Evolutionary conservation across 73 alveolate genomes (phyloP).

Genomic region (Urostyla sp.): DNA sequence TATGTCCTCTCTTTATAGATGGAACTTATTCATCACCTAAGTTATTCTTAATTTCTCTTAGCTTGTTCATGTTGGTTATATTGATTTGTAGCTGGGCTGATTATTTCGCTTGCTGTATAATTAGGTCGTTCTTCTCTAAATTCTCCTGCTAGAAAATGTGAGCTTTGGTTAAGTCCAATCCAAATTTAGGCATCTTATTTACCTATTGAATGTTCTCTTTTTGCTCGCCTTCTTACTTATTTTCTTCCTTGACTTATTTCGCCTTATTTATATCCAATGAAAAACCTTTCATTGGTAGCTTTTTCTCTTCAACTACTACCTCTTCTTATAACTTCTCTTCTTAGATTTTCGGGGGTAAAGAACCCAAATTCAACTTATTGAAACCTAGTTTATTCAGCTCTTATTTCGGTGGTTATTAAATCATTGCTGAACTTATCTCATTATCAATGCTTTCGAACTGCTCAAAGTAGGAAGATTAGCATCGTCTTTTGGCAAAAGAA

Average conservation of each 20-base stretch:
- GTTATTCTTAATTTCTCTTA: conserved; percentile 49
- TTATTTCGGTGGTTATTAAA: too few relatives aligned
- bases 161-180: conserved; percentile 71
- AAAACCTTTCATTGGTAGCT: background rate
- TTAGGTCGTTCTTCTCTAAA: conserved; percentile 16
- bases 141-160: conserved; percentile 15
- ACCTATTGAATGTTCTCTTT: too few relatives aligned
- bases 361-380: too few relatives aligned
- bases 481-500: too few relatives aligned
- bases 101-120: conserved; percentile 34
- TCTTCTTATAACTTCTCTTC: background rate
- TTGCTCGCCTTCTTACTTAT: too few relatives aligned
- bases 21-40: conserved; percentile 29
- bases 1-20: conserved; percentile 28
- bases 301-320: background rate
- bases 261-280: background rate
- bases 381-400: background rate
- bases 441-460: too few relatives aligned
- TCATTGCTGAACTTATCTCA: too few relatives aligned
- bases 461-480: too few relatives aligned
- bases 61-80: conserved; percentile 19
- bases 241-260: background rate
- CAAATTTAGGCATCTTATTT: conserved; percentile 37
- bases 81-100: conserved; percentile 3
- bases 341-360: background rate